These are phyloP conservation scores for Eudorina sp. DNA, from an alignment of 139 green algal genomes.

Conservation along the genomic window DNA sequence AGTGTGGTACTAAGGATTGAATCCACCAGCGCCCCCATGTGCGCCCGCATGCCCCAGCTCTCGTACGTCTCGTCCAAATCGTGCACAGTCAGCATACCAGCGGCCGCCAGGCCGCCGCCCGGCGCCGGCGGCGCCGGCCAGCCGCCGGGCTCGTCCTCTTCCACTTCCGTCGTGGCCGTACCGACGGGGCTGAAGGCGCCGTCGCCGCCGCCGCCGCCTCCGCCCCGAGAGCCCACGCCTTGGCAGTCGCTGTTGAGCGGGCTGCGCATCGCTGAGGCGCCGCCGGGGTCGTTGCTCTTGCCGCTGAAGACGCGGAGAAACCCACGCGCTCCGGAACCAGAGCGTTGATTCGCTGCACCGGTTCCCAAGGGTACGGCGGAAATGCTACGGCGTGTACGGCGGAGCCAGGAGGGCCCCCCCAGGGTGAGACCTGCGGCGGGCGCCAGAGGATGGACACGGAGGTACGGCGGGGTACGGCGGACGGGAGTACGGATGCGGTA, in stretches of 20 bases:
- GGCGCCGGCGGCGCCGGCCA: background rate
- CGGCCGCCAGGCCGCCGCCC: background rate
- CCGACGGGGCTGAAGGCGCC: background rate
- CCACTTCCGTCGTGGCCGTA: background rate
- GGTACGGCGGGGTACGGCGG: too few relatives aligned
- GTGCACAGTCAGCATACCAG: slow-evolving; percentile 28
- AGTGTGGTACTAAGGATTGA: slow-evolving; percentile 25
- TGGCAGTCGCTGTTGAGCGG: background rate
- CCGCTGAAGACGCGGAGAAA: background rate
- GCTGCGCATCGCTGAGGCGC: background rate
- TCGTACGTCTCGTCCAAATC: slow-evolving; percentile 35
- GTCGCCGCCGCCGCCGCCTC: background rate
- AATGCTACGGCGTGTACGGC: background rate
- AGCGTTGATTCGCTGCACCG: too few relatives aligned
- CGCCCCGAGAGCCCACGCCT: too few relatives aligned
- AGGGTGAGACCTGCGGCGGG: background rate
- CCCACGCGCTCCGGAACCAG: too few relatives aligned
- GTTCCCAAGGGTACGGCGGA: background rate
- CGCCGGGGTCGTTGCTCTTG: background rate
- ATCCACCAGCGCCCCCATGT: slow-evolving; percentile 34
- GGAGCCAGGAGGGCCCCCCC: background rate
- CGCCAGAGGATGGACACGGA: too few relatives aligned
- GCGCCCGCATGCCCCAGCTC: slow-evolving; percentile 27
- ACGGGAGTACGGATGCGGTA: too few relatives aligned
- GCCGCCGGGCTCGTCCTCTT: background rate